Percentiles rank a stretch among this genome's conserved stretches.
These are phyloP conservation scores for Knoxdaviesia capensis DNA, from an alignment of 2,329 filamentous ascomycete genomes.

Conservation along the genomic window DNA sequence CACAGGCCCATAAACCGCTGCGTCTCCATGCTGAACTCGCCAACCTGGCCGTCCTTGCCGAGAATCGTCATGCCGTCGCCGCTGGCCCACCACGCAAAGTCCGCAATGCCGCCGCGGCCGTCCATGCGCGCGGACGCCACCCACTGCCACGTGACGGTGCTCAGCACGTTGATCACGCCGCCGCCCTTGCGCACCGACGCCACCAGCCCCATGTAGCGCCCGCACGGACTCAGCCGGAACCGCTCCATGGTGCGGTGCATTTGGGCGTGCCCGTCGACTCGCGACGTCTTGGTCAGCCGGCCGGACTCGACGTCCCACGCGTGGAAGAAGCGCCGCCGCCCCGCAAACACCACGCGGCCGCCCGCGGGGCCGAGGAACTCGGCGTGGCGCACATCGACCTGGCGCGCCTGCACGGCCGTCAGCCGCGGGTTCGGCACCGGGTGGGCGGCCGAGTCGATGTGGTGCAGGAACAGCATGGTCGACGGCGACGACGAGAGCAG, in stretches of 20 bases:
- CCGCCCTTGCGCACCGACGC: constrained; percentile 69
- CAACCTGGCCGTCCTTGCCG: constrained; percentile 73
- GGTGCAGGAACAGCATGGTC: constrained; percentile 73
- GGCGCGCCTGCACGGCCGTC: constrained; percentile 71
- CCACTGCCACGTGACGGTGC: constrained; percentile 71
- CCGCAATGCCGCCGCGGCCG: constrained; percentile 62
- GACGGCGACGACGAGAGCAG: constrained; percentile 77
- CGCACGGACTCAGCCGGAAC: constrained; percentile 75
- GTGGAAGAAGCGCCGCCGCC: constrained; percentile 80
- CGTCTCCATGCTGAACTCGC: constrained; percentile 60
- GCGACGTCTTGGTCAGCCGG: constrained; percentile 59
- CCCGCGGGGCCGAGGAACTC: constrained; percentile 56
- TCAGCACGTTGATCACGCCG: constrained; percentile 71
- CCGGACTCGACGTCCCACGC: constrained; percentile 78
- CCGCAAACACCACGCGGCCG: constrained; percentile 71
- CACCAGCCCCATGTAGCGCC: constrained; percentile 65
- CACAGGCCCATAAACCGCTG: constrained; percentile 60
- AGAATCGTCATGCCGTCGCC: constrained; percentile 65
- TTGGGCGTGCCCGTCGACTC: constrained; percentile 53
- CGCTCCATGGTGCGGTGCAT: constrained; percentile 83
- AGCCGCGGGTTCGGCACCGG: constrained; percentile 72
- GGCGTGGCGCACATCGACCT: constrained; percentile 67
- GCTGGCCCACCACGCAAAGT: constrained; percentile 84
- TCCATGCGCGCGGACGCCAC: constrained; percentile 65
- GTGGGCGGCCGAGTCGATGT: constrained; percentile 56